phyloP scores from a whole-genome alignment of 345 rosid species.

The Linum trigynum region DNA sequence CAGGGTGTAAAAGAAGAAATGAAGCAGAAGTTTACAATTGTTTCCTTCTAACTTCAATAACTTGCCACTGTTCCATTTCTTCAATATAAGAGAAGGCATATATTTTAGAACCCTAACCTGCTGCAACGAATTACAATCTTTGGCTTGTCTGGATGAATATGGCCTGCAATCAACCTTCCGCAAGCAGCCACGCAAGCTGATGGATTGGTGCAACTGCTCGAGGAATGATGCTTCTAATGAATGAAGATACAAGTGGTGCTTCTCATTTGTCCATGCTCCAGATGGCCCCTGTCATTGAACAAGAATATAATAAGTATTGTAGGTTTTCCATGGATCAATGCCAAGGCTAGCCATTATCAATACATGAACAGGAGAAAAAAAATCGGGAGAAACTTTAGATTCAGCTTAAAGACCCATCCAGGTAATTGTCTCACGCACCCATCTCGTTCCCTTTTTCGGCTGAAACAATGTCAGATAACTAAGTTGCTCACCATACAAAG shows the following conservation, averaged over 20 bases:
- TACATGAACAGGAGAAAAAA: too few species aligned
- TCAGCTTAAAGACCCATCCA: too few species aligned
- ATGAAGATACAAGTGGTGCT: slow-evolving; percentile 48
- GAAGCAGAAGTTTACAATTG: slow-evolving; percentile 1
- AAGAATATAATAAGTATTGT: too few species aligned
- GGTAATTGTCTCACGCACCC: not conserved
- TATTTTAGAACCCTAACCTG: slow-evolving; percentile 33
- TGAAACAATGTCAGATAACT: too few species aligned
- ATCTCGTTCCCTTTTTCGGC: not conserved
- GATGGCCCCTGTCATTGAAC: slow-evolving; percentile 31
- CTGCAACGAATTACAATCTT: slow-evolving; percentile 18
- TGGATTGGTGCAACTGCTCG: slow-evolving; percentile 39
- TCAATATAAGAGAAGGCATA: too few species aligned
- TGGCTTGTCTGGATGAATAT: slow-evolving; percentile 18
- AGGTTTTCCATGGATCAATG: too few species aligned
- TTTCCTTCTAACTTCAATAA: not conserved
- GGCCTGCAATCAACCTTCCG: slow-evolving; percentile 14
- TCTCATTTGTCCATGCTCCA: slow-evolving; percentile 64
- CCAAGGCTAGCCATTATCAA: too few species aligned
- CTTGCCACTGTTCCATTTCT: not conserved
- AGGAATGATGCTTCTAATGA: slow-evolving; percentile 61
- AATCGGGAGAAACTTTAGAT: too few species aligned
- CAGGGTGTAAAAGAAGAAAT: not conserved
- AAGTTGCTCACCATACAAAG: too few species aligned
- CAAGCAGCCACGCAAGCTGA: slow-evolving; percentile 15